phyloP scores from a whole-genome alignment of 495 filamentous ascomycete species.

The Amphirosellinia nigrospora region DNA sequence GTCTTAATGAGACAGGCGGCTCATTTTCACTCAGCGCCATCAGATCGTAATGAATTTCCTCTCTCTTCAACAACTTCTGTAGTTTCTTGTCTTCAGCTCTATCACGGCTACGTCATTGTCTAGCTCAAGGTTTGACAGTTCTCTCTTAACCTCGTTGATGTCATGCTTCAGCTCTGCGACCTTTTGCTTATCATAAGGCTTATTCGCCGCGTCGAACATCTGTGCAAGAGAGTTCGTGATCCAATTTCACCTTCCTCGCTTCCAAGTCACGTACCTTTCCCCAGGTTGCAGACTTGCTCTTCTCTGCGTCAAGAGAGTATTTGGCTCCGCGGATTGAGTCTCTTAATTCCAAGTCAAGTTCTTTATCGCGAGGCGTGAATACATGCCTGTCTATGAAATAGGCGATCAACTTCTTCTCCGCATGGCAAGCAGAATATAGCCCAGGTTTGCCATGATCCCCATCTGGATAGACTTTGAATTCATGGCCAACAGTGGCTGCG shows the following conservation, averaged over 20 bases:
- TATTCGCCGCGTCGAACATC: no score
- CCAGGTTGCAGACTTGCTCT: not conserved
- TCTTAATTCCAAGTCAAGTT: not conserved
- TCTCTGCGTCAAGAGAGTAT: not conserved
- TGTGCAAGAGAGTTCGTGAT: no score
- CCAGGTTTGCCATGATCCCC: constrained; percentile 6
- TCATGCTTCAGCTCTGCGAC: constrained; percentile 1
- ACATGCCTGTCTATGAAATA: constrained; percentile 13
- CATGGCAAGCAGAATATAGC: not conserved
- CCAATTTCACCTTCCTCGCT: not conserved
- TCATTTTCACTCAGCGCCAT: constrained; percentile 6
- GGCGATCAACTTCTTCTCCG: constrained; percentile 14
- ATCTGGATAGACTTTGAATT: not conserved
- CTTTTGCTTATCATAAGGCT: not conserved
- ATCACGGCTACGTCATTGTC: not conserved
- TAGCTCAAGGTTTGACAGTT: no score
- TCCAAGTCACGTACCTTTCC: not conserved
- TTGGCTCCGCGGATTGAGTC: not conserved
- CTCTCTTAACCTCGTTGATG: not conserved
- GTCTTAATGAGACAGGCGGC: not conserved
- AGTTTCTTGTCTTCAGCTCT: not conserved
- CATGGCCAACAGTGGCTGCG: not conserved
- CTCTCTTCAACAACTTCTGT: constrained; percentile 2
- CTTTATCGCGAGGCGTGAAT: constrained; percentile 1
- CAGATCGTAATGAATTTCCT: constrained; percentile 5